phyloP scores from a whole-genome alignment of 208 protist genomes.

The Angomonas deanei region DNA sequence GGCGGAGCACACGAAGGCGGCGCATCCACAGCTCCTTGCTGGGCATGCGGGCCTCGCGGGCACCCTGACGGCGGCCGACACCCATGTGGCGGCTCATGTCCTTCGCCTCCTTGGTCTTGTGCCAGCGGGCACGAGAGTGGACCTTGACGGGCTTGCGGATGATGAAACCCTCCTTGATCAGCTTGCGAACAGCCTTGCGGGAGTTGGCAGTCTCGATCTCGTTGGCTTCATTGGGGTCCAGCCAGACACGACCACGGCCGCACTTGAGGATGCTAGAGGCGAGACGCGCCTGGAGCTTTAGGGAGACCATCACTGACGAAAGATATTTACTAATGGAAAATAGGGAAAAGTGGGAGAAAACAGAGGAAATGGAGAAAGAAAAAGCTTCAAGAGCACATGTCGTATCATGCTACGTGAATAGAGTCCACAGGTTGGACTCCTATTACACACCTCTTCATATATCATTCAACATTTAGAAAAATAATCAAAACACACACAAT shows the following conservation, averaged over 20 bases:
- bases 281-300: constrained; percentile 97
- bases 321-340: background rate
- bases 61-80: constrained; percentile 96
- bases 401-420: background rate
- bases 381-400: background rate
- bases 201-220: constrained; percentile 98
- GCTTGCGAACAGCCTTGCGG: constrained; percentile 94
- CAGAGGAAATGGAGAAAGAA: background rate
- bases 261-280: constrained; percentile 97
- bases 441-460: background rate
- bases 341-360: constrained; percentile 3
- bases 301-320: constrained; percentile 52
- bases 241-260: constrained; percentile 96
- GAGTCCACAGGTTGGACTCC: too few species aligned
- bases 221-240: constrained; percentile 96
- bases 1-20: constrained; percentile 96
- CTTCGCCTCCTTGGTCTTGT: constrained; percentile 90
- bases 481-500: too few species aligned
- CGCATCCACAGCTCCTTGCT: constrained; percentile 98
- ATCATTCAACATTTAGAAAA: too few species aligned
- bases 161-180: constrained; percentile 97
- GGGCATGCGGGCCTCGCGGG: constrained; percentile 95
- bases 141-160: constrained; percentile 94
- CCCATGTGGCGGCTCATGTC: constrained; percentile 91
- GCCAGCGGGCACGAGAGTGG: constrained; percentile 94